A percentile compares a stretch with the other conserved stretches of the same genome.
Conservation (phyloP, 2,329 filamentous ascomycete genomes). For the Elsinoe necatrix region DNA sequence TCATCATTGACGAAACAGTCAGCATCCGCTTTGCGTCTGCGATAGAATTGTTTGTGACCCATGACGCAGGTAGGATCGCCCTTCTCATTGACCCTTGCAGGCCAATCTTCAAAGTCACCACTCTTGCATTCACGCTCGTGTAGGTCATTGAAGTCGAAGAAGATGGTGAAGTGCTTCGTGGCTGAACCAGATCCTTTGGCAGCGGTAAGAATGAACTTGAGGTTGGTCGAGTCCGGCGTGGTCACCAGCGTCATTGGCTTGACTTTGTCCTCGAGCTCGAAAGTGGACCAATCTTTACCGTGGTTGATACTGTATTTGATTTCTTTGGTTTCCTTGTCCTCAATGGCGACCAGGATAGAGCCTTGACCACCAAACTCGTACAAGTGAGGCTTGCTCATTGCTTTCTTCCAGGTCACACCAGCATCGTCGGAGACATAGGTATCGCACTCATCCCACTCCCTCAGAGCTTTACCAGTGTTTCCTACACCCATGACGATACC, state of each 20-base stretch:
- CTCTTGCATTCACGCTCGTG: conserved; percentile 71
- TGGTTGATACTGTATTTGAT: conserved; percentile 80
- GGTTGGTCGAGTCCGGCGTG: conserved; percentile 81
- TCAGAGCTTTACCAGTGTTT: conserved; percentile 71
- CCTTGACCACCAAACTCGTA: conserved; percentile 96
- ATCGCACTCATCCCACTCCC: conserved; percentile 62
- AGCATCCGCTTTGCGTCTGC: conserved; percentile 73
- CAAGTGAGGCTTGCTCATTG: conserved; percentile 74
- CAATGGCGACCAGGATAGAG: conserved; percentile 74
- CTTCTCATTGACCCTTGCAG: conserved; percentile 70
- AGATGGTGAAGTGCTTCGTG: conserved; percentile 47
- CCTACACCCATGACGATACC: conserved; percentile 91
- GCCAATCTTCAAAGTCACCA: conserved; percentile 79
- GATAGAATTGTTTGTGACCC: conserved; percentile 87
- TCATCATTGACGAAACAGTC: conserved; percentile 83
- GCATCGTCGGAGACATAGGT: conserved; percentile 88
- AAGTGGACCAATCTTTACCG: conserved; percentile 70
- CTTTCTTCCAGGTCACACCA: conserved; percentile 71
- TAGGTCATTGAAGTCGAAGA: conserved; percentile 75
- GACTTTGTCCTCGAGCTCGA: conserved; percentile 62
- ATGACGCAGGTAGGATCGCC: conserved; percentile 82
- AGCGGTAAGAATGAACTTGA: conserved; percentile 79
- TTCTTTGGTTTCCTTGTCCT: conserved; percentile 56
- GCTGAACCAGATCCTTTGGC: conserved; percentile 45
- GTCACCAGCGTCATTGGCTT: conserved; percentile 70